Evolutionary conservation across 2,329 filamentous ascomycete genomes (phyloP).

Genomic region (Beauveria australis): DNA sequence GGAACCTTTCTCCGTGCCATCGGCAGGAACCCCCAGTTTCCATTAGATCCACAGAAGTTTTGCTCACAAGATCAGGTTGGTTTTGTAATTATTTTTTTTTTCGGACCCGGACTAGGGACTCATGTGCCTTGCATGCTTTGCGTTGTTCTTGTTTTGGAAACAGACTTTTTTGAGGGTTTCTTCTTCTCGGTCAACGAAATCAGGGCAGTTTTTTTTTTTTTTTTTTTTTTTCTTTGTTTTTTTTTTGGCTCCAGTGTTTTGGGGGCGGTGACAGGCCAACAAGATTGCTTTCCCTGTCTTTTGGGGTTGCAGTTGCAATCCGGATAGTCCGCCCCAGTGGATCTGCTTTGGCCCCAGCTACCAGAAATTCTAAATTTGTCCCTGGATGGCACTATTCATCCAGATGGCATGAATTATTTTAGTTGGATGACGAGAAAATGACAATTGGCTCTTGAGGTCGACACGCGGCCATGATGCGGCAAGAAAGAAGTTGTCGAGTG

Average conservation of each 20-base stretch:
- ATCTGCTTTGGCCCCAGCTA: not conserved
- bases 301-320: not conserved
- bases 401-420: too few species aligned
- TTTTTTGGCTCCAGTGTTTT: not conserved
- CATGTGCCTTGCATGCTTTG: not conserved
- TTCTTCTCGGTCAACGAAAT: not conserved
- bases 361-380: not conserved
- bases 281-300: not conserved
- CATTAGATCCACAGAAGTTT: slow-evolving; percentile 2
- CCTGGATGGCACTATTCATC: not conserved
- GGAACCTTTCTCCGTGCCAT: slow-evolving; percentile 3
- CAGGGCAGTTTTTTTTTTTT: not conserved
- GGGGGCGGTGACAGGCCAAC: not conserved
- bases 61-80: slow-evolving; percentile 5
- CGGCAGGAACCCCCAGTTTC: not conserved
- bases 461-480: not conserved
- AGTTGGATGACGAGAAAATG: not conserved
- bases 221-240: not conserved
- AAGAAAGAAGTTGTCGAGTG: not conserved
- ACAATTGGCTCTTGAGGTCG: not conserved
- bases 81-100: not conserved
- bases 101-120: not conserved
- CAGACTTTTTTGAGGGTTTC: not conserved
- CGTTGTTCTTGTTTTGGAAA: not conserved
- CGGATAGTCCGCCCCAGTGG: not conserved